phyloP scores from a whole-genome alignment of 768 basidiomycete genomes.

The Mycena haematopus region DNA sequence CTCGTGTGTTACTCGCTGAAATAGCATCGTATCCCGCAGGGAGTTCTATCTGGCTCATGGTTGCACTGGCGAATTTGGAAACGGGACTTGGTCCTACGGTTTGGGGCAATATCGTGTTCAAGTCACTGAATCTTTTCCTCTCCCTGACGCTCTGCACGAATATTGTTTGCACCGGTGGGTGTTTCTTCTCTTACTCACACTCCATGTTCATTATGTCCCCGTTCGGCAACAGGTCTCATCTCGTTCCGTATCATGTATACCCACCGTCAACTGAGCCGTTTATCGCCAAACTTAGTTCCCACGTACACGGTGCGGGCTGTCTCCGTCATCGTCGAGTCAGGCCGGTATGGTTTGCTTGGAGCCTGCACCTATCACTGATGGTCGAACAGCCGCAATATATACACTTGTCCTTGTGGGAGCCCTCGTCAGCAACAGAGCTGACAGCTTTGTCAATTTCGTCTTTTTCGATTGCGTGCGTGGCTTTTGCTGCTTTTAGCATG shows the following conservation, averaged over 20 bases:
- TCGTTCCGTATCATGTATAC: neutral
- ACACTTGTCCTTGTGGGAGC: neutral
- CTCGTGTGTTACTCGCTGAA: neutral
- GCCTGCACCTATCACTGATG: neutral
- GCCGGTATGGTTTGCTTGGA: neutral
- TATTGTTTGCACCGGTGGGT: neutral
- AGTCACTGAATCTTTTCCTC: neutral
- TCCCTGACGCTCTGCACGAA: neutral
- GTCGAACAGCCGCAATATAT: neutral
- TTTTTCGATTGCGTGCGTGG: neutral
- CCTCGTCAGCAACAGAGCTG: neutral
- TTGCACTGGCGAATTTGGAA: neutral
- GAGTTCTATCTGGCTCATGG: neutral
- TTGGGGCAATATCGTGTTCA: neutral
- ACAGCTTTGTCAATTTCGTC: neutral
- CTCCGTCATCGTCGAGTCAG: neutral
- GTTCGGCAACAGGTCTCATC: neutral
- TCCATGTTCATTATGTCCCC: neutral
- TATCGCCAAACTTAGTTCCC: neutral
- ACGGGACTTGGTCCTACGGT: neutral
- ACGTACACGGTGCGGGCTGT: neutral
- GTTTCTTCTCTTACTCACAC: neutral
- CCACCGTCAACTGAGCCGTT: neutral
- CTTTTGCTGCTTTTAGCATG: neutral
- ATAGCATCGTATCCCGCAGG: neutral